Percentiles rank a stretch among this genome's conserved stretches.
Evolutionary conservation across 176 grass and related monocot species (phyloP).

Genomic region (Chrysopogon serrulatus): DNA sequence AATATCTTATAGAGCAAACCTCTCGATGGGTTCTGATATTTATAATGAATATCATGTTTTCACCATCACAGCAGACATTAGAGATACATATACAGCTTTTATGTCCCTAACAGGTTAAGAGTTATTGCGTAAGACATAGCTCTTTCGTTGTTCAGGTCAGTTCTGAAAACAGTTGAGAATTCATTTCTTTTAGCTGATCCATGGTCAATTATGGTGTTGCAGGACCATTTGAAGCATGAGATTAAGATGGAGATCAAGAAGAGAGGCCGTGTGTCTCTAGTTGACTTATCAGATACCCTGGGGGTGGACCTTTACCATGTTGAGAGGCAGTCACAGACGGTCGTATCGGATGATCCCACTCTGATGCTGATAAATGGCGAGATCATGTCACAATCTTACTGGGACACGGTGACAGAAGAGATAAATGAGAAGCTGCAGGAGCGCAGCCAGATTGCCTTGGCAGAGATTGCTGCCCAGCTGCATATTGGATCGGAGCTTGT

Average conservation of each 20-base stretch:
- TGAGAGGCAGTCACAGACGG: slow-evolving; percentile 79
- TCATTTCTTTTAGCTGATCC: background rate
- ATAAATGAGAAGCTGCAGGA: slow-evolving; percentile 95
- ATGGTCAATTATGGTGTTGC: slow-evolving; percentile 23
- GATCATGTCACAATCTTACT: slow-evolving; percentile 91
- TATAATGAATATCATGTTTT: background rate
- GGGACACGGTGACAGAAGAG: slow-evolving; percentile 88
- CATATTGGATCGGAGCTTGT: slow-evolving; percentile 91
- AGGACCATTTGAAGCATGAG: slow-evolving; percentile 92
- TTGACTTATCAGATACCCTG: slow-evolving; percentile 84
- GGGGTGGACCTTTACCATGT: slow-evolving; percentile 94
- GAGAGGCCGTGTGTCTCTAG: slow-evolving; percentile 66
- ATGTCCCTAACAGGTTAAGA: background rate
- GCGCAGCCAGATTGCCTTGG: slow-evolving; percentile 86
- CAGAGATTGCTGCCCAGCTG: slow-evolving; percentile 81
- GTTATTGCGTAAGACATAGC: background rate
- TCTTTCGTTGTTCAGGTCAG: background rate
- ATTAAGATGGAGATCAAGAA: slow-evolving; percentile 88
- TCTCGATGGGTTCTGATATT: background rate
- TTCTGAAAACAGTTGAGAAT: background rate
- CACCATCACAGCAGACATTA: background rate
- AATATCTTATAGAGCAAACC: background rate
- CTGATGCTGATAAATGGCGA: slow-evolving; percentile 89
- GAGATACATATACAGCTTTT: background rate
- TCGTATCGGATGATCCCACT: slow-evolving; percentile 44